These are phyloP conservation scores for Pezicula carpinea DNA, from an alignment of 2,329 filamentous ascomycete genomes.

Conservation along the genomic window DNA sequence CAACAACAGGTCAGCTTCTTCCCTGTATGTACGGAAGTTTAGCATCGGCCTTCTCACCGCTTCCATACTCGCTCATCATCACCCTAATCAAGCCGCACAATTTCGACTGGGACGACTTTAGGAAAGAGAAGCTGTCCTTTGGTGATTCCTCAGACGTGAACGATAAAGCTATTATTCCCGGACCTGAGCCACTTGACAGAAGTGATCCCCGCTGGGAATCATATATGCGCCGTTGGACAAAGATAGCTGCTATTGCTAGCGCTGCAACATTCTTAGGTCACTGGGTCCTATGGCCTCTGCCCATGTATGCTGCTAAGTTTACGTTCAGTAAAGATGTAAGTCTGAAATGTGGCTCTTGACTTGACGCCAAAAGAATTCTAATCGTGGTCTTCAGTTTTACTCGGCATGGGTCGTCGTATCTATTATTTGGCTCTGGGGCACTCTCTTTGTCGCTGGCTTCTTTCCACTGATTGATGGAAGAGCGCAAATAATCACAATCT, in stretches of 20 bases:
- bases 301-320: constrained; percentile 49
- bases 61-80: constrained; percentile 39
- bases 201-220: constrained; percentile 19
- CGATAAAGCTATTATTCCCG: background rate
- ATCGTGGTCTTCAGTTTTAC: constrained; percentile 34
- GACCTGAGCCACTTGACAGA: constrained; percentile 21
- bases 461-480: constrained; percentile 46
- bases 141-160: constrained; percentile 16
- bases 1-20: constrained; percentile 42
- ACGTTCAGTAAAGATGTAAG: constrained; percentile 38
- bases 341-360: background rate
- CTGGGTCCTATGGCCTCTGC: constrained; percentile 50
- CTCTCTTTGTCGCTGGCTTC: constrained; percentile 43
- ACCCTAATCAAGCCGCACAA: constrained; percentile 31
- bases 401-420: constrained; percentile 44
- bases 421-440: constrained; percentile 49
- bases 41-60: constrained; percentile 38
- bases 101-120: constrained; percentile 33
- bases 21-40: constrained; percentile 50
- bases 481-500: constrained; percentile 21
- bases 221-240: constrained; percentile 38
- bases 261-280: constrained; percentile 46
- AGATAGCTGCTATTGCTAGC: constrained; percentile 41
- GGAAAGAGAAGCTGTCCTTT: constrained; percentile 37
- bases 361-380: background rate